These are phyloP conservation scores for Podaxis carcinomalis DNA, from an alignment of 768 basidiomycete species.

Conservation along the genomic window DNA sequence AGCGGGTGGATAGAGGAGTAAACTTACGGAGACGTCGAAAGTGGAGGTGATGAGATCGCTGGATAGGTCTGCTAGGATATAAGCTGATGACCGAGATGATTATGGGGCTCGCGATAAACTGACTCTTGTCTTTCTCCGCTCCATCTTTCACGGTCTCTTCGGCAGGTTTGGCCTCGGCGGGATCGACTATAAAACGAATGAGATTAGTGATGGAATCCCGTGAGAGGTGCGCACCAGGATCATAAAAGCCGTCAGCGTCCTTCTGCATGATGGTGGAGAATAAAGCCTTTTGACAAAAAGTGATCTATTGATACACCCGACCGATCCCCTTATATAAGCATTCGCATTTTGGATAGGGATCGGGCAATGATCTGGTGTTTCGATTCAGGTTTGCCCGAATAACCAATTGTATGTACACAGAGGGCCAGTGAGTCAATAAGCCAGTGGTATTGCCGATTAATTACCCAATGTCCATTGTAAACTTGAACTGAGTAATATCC, in stretches of 20 bases:
- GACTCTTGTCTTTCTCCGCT: conserved; percentile 17
- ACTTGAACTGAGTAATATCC: too few species aligned
- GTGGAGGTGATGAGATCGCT: conserved; percentile 73
- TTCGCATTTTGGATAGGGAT: too few species aligned
- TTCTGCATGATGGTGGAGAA: conserved; percentile 45
- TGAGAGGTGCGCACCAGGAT: conserved; percentile 39
- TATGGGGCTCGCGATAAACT: not conserved
- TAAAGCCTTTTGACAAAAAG: not conserved
- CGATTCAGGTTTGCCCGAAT: too few species aligned
- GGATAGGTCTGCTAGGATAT: conserved; percentile 22
- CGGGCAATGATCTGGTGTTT: too few species aligned
- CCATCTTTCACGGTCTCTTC: conserved; percentile 20
- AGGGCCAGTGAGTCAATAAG: too few species aligned
- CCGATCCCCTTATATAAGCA: too few species aligned
- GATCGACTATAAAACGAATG: not conserved
- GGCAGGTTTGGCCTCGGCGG: conserved; percentile 16
- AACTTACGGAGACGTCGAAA: conserved; percentile 75
- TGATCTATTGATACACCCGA: too few species aligned
- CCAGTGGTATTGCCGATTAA: too few species aligned
- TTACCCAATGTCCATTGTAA: too few species aligned
- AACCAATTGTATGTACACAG: too few species aligned
- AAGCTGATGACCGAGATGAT: not conserved
- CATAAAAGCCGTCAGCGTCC: conserved; percentile 80
- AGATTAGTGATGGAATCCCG: not conserved
- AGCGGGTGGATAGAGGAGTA: not conserved